Evolutionary conservation across 768 basidiomycete genomes (phyloP).

Genomic region (Collybia sordida): DNA sequence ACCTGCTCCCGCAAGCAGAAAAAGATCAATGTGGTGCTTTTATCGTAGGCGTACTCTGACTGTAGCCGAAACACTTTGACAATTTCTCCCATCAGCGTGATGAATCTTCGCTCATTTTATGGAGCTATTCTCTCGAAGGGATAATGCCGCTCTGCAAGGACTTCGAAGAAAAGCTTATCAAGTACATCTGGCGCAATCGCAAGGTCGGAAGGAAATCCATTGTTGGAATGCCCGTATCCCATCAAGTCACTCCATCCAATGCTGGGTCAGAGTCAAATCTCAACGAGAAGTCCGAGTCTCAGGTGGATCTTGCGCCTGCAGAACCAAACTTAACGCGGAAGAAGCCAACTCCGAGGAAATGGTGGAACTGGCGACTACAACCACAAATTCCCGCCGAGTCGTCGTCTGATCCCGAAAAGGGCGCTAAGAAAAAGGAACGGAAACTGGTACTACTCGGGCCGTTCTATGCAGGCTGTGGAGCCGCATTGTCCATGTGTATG

Average conservation of each 20-base stretch:
- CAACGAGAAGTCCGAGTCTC: constrained; percentile 31
- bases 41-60: constrained; percentile 40
- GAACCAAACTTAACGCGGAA: constrained; percentile 7
- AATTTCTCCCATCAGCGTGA: constrained; percentile 44
- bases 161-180: constrained; percentile 78
- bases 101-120: constrained; percentile 78
- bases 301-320: constrained; percentile 19
- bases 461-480: constrained; percentile 67
- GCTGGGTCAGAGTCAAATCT: constrained; percentile 26
- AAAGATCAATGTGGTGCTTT: constrained; percentile 91
- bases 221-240: constrained; percentile 10
- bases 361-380: constrained; percentile 50
- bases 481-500: constrained; percentile 62
- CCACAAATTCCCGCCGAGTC: constrained; percentile 19
- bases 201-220: constrained; percentile 19
- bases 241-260: constrained; percentile 10
- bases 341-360: constrained; percentile 19
- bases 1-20: constrained; percentile 69
- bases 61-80: not conserved
- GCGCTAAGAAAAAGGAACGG: constrained; percentile 31
- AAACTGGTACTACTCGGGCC: constrained; percentile 64
- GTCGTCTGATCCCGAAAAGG: constrained; percentile 38
- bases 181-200: constrained; percentile 72
- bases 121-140: constrained; percentile 68
- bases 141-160: constrained; percentile 73